Evolutionary conservation across 2,329 filamentous ascomycete genomes (phyloP), one percentile per base, ranked within the genome.

Genomic region (Leptosphaerulina australis): DNA sequence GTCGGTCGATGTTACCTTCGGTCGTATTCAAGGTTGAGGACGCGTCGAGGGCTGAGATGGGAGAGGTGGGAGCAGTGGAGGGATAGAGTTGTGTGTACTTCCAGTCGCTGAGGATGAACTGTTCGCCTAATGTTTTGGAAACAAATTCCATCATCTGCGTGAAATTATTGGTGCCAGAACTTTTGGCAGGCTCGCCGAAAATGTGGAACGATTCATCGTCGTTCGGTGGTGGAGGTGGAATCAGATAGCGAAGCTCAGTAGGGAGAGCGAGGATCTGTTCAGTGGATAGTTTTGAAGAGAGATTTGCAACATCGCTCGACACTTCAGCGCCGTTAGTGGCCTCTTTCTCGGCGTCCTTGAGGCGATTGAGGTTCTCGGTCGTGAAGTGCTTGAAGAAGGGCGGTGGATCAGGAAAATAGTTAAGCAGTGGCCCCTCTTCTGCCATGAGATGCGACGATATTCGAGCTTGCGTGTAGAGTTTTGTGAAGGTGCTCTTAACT

Each of bases 301-400:
- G 9, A 17, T 35, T 24, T 10, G 24, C 21, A 15, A 21, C n/a
- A 18, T 31, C 15, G 6, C 53, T 41, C n/a, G 38, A 22, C 17
- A 68, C 60, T 11, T 69, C 46, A 10, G 50, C 47, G 37, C 52
- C 54, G 7, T 39, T 35, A 9, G 39, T 46, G 24, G 48, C 55
- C 14, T 75, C 69, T 18, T 72, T 73, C 58, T 79, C 80, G 44
- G 81, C 68, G 29, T 79, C 67, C 47, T 79, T 74, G 18, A 88
- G 74, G 37, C 83, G 84, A 11, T 83, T 75, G 43, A 90, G 66
- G 67, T 93, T 95, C 21, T 88, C 84, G 3, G 84, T 72, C 0
- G 90, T 96, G 74, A 97, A 97, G 70, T 89, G 82, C 60, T 88
- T 87, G 86, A 90, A 97, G 76, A 97, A 96, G 0, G 88, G 86